Evolutionary conservation across 805 yeast species (phyloP).

Genomic region (Saccharomycopsis oosterbeekiorum): DNA sequence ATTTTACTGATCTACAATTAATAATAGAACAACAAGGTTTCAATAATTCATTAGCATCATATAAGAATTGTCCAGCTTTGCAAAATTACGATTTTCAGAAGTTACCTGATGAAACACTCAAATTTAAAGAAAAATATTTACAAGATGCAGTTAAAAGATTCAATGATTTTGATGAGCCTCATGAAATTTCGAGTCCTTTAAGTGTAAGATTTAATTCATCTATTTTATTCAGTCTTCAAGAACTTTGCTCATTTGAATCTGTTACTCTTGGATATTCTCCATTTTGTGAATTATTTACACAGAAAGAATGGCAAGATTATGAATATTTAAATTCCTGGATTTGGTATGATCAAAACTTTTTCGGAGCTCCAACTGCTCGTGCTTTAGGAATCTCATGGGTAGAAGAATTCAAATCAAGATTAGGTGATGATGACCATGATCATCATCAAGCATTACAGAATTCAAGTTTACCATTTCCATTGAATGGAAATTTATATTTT

Average conservation of each 20-base stretch:
- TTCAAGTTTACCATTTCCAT: slow-evolving; percentile 32
- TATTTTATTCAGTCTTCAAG: slow-evolving; percentile 45
- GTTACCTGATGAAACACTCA: neutral
- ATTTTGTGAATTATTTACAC: slow-evolving; percentile 59
- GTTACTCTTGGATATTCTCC: slow-evolving; percentile 59
- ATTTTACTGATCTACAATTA: slow-evolving; percentile 19
- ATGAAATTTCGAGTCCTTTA: slow-evolving; percentile 33
- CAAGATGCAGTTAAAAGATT: slow-evolving; percentile 46
- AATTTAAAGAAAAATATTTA: slow-evolving; percentile 30
- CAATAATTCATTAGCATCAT: slow-evolving; percentile 19
- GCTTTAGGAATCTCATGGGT: slow-evolving; percentile 55
- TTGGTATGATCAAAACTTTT: slow-evolving; percentile 56
- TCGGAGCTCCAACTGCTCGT: slow-evolving; percentile 48
- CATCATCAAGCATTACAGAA: slow-evolving; percentile 35
- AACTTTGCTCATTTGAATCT: slow-evolving; percentile 69
- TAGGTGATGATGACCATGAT: slow-evolving; percentile 38
- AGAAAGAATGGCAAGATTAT: slow-evolving; percentile 53
- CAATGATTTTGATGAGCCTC: slow-evolving; percentile 40
- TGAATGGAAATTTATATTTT: slow-evolving; percentile 45
- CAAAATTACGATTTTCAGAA: neutral
- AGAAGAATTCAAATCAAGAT: slow-evolving; percentile 29
- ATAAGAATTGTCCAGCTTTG: slow-evolving; percentile 15
- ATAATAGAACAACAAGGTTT: slow-evolving; percentile 19
- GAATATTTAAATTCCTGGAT: slow-evolving; percentile 53
- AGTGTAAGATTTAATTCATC: slow-evolving; percentile 39